phyloP scores from a whole-genome alignment of 2,329 filamentous ascomycete species.

The Trichoderma polysporum region DNA sequence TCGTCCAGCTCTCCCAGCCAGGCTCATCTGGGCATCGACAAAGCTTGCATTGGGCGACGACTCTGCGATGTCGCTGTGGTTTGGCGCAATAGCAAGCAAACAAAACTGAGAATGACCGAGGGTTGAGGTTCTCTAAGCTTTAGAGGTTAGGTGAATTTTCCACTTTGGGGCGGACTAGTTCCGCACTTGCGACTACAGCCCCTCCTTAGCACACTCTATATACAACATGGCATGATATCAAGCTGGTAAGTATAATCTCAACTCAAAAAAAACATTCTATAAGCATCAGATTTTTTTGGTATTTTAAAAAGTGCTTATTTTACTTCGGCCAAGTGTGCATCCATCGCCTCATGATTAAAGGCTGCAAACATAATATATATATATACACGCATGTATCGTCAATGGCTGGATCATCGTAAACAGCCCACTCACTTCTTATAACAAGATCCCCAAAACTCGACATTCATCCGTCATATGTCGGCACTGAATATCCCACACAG shows the following conservation, averaged over 20 bases:
- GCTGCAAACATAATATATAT: not conserved
- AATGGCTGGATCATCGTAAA: not conserved
- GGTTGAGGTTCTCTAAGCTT: not conserved
- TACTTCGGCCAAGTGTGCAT: not conserved
- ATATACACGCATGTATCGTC: not conserved
- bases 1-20: constrained; percentile 39
- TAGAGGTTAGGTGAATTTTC: not conserved
- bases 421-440: not conserved
- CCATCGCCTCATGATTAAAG: not conserved
- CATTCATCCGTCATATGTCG: not conserved
- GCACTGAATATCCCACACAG: not conserved
- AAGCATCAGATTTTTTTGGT: not conserved
- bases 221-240: not conserved
- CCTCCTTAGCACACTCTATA: not conserved
- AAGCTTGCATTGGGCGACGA: constrained; percentile 19
- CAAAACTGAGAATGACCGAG: not conserved
- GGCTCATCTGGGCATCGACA: constrained; percentile 36
- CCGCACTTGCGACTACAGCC: not conserved
- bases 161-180: constrained; percentile 7
- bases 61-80: constrained; percentile 6
- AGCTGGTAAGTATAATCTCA: not conserved
- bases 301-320: not conserved
- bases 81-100: not conserved
- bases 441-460: not conserved
- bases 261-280: not conserved